Base-by-base conservation (phyloP, 1,284 basidiomycete genomes). In the Volvariella surrecta region DNA sequence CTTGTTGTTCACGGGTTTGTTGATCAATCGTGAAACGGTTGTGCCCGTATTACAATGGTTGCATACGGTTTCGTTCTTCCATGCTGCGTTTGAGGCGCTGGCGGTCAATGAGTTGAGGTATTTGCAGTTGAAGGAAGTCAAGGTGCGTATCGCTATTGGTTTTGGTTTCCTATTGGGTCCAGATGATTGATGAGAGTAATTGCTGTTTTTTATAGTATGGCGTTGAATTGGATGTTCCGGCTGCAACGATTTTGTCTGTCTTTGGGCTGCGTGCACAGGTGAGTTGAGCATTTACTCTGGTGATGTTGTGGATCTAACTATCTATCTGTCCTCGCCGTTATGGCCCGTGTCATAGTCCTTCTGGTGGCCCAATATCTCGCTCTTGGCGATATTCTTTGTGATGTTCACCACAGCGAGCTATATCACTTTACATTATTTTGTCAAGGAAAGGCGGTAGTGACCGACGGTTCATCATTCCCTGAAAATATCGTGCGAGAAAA, bases 81-180 rank as follows among this genome's bases (percentile, higher is more conserved):
- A 98, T 64, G 94, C 95, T n/a, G 95, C 89, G 0, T 98, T 92
- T 57, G 95, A 99, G 65, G 92, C 89, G 1, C 74, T 99, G 20
- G 82, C 93, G 18, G 93, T 98, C 47, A 98, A 98, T 60, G 94
- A 99, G 63, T 68, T 99, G 42, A 73, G 93, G 39, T 96, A 94
- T 61, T 68, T 98, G n/a, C 87, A 91, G 55, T 68, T 98, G 41
- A 90, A 89, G 57, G 89, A 98, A 62, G 75, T 81, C 54, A 87
- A 89, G 73, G 88, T 89, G 53, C 45, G 76, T 18, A 34, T 19
- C 19, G n/a, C n/a, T n/a, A n/a, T 21, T 34, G 21, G 19, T 31
- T 17, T 22, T 17, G 24, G 37, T n/a, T 11, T 22, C n/a, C 28
- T 24, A 31, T 31, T 21, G 24, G 21, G 20, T 39, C 21, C 28